phyloP scores from a whole-genome alignment of 805 yeast genomes.

The Wickerhamiella kurtzmanii region DNA sequence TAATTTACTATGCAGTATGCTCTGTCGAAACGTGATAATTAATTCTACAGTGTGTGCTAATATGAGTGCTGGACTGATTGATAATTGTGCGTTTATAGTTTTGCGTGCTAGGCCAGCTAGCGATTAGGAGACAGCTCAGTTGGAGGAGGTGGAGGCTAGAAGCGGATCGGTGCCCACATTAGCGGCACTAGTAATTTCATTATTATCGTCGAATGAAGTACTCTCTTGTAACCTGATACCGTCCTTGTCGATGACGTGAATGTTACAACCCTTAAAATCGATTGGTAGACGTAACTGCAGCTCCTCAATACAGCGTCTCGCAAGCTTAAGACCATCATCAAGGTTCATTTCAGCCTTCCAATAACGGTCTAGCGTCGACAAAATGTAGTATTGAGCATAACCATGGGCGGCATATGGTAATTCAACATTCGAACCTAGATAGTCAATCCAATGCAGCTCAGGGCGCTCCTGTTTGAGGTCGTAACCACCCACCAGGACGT shows the following conservation, averaged over 20 bases:
- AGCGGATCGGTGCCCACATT: too few relatives aligned
- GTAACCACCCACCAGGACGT: constrained; percentile 76
- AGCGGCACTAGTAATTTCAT: background rate
- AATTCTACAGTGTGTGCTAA: too few relatives aligned
- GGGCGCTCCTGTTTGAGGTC: constrained; percentile 49
- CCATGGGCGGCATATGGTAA: constrained; percentile 98
- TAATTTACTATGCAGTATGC: too few relatives aligned
- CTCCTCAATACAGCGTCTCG: constrained; percentile 64
- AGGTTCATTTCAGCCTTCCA: constrained; percentile 61
- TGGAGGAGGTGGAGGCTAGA: too few relatives aligned
- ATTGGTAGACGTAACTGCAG: constrained; percentile 76
- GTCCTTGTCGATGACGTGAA: constrained; percentile 52
- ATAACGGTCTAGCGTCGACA: constrained; percentile 82
- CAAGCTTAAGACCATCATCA: constrained; percentile 66
- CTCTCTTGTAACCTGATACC: constrained; percentile 30
- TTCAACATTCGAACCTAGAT: constrained; percentile 79
- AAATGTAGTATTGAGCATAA: constrained; percentile 90
- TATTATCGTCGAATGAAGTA: background rate
- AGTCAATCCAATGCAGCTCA: constrained; percentile 76
- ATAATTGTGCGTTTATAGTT: background rate
- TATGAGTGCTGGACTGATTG: too few relatives aligned
- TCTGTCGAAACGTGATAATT: too few relatives aligned
- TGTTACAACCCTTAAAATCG: constrained; percentile 77
- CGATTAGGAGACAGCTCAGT: background rate
- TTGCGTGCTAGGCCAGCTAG: background rate